These are phyloP conservation scores for Eutrema japonicum DNA, from an alignment of 345 rosid genomes.

Conservation along the genomic window DNA sequence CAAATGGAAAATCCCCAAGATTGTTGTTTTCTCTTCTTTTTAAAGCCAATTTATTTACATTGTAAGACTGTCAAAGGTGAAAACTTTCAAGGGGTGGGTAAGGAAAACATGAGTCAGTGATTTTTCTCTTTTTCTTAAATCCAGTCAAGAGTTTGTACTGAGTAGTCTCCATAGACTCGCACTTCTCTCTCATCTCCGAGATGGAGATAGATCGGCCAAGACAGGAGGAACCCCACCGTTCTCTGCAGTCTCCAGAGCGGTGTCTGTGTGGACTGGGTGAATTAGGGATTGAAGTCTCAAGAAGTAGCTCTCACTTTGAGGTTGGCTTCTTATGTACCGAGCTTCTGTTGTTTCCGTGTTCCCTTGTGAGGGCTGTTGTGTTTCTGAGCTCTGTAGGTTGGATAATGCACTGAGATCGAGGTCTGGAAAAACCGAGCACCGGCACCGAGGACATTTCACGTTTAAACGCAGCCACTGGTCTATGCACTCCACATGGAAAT, in stretches of 20 bases:
- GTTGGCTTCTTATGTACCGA: slow-evolving; percentile 63
- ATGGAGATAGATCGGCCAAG: slow-evolving; percentile 17
- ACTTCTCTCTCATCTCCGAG: slow-evolving; percentile 32
- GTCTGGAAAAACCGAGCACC: slow-evolving; percentile 92
- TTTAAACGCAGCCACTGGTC: slow-evolving; percentile 96
- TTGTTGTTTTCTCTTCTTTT: slow-evolving; percentile 7
- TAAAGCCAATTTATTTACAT: slow-evolving; percentile 32
- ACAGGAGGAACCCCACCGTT: slow-evolving; percentile 38
- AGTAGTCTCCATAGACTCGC: slow-evolving; percentile 4
- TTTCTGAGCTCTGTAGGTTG: slow-evolving; percentile 57
- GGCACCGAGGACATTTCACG: slow-evolving; percentile 96
- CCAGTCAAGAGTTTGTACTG: slow-evolving; percentile 20
- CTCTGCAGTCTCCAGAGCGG: slow-evolving; percentile 40
- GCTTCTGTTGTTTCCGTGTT: slow-evolving; percentile 55
- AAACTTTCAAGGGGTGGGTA: slow-evolving; percentile 14
- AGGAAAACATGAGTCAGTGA: slow-evolving; percentile 5
- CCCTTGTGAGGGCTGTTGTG: slow-evolving; percentile 21
- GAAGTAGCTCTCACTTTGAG: slow-evolving; percentile 74
- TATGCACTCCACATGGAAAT: slow-evolving; percentile 96
- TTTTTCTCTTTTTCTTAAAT: neutral
- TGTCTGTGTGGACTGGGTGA: slow-evolving; percentile 61
- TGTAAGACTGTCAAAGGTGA: slow-evolving; percentile 4
- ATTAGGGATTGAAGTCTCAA: slow-evolving; percentile 71
- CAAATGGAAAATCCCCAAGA: slow-evolving; percentile 12
- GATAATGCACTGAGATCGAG: slow-evolving; percentile 95